Base-by-base conservation (phyloP, 768 basidiomycete species). In the Galerina sulciceps region DNA sequence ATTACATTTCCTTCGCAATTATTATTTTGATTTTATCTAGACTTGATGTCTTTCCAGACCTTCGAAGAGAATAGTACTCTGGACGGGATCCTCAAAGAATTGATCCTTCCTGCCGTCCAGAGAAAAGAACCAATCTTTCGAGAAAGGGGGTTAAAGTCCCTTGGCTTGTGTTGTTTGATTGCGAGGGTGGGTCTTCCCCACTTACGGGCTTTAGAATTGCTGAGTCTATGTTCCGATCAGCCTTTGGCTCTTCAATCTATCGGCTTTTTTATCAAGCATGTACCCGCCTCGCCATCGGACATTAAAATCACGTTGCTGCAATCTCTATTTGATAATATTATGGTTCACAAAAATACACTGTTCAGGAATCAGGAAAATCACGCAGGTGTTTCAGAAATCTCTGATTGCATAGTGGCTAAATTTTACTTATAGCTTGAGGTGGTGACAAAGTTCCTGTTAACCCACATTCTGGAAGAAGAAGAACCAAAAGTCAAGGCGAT, bases 81-180 rank as follows among this genome's bases (percentile, higher is more conserved):
- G 10, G 86, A 88, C 54, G 91, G 86, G 63, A 78, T 93, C 46
- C 82, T 93, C 22, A 74, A 76, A 8, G 91, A 95, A 62, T 76
- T 98, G 15, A 94, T 97, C 60, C 79, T 94, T n/a, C 96, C 96
- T 2, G 83, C 91, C 0, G 89, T 96, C 15, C 82, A 83, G 67
- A 81, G 88, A 56, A 93, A 93, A 69, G 91, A 95, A 53, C 76
- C 86, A 10, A 58, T 60, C 2, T 75, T 92, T 23, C 76, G 85
- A 20, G 85, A 90, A 68, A 81, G 84, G 56, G 91, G 88, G 2
- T 69, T 91, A n/a, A 76, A 87, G 38, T 83, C 85, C 44, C 76
- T 93, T 9, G 91, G 90, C 0, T 67, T 93, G 13, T 90, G 88
- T 64, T 90, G 85, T 69, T 81, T 93, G 37, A 91, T 94, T 57